A percentile compares a stretch with the other conserved stretches of the same genome.
phyloP scores from a whole-genome alignment of 192 early-diverging fungal genomes.

The Coemansia sp. region DNA sequence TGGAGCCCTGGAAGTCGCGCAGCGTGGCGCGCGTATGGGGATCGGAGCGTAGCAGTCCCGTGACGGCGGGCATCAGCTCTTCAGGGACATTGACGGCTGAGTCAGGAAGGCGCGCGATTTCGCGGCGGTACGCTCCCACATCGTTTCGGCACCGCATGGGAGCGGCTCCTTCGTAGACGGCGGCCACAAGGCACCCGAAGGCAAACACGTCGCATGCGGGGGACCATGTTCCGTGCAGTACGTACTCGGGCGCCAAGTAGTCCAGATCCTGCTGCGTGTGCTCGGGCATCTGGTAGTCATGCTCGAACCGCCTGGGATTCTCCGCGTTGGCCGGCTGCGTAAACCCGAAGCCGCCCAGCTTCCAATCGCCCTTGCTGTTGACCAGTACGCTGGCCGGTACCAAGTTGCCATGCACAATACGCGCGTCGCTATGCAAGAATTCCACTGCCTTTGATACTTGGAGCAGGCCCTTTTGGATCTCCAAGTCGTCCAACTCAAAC shows the following conservation, averaged over 20 bases:
- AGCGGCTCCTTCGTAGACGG: slow-evolving; percentile 69
- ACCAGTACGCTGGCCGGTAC: slow-evolving; percentile 75
- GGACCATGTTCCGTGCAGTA: slow-evolving; percentile 59
- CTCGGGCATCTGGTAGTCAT: slow-evolving; percentile 61
- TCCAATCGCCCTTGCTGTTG: slow-evolving; percentile 82
- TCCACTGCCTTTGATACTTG: slow-evolving; percentile 73
- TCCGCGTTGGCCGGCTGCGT: slow-evolving; percentile 17
- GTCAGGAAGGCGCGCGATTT: slow-evolving; percentile 49
- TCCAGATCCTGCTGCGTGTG: slow-evolving; percentile 64
- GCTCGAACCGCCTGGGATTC: slow-evolving; percentile 45
- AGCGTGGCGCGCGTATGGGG: slow-evolving; percentile 63
- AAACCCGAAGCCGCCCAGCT: slow-evolving; percentile 76
- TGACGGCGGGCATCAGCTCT: slow-evolving; percentile 57
- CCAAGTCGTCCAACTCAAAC: slow-evolving; percentile 77
- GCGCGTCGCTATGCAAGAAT: slow-evolving; percentile 76
- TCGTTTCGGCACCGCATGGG: slow-evolving; percentile 68
- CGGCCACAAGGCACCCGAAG: slow-evolving; percentile 75
- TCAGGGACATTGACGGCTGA: slow-evolving; percentile 56
- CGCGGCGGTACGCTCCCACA: slow-evolving; percentile 63
- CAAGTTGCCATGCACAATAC: slow-evolving; percentile 73
- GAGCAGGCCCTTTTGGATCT: slow-evolving; percentile 79
- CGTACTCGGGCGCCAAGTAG: slow-evolving; percentile 71
- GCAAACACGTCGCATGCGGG: slow-evolving; percentile 76
- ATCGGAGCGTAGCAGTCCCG: slow-evolving; percentile 57
- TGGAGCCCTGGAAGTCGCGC: slow-evolving; percentile 64